phyloP scores from a whole-genome alignment of 176 grass and related monocot genomes.

The Poa annua region DNA sequence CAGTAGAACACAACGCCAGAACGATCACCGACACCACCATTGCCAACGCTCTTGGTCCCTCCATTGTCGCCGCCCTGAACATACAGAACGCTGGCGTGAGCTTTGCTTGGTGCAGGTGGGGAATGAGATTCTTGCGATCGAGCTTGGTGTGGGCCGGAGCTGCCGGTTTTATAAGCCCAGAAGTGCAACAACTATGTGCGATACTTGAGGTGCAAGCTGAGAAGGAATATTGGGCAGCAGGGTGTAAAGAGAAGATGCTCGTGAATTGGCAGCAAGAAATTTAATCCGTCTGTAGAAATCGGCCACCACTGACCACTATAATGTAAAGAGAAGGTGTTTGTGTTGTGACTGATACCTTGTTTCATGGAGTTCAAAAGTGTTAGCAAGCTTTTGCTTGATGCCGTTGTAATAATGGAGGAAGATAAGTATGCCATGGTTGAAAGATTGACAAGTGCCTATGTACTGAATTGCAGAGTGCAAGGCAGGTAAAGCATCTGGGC shows the following conservation, averaged over 20 bases:
- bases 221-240: constrained; percentile 41
- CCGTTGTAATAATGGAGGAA: neutral
- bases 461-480: constrained; percentile 36
- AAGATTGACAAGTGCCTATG: neutral
- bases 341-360: neutral
- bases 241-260: constrained; percentile 60
- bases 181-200: constrained; percentile 42
- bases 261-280: constrained; percentile 37
- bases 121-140: constrained; percentile 47
- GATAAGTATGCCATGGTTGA: neutral
- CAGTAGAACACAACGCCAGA: neutral
- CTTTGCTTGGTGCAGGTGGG: constrained; percentile 42
- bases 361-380: neutral
- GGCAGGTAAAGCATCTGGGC: constrained; percentile 52
- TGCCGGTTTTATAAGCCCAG: constrained; percentile 42
- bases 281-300: neutral
- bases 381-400: constrained; percentile 5
- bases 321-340: too few relatives aligned
- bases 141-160: constrained; percentile 29
- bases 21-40: neutral
- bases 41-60: constrained; percentile 8
- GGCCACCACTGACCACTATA: neutral
- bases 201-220: constrained; percentile 56
- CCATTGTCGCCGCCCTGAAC: constrained; percentile 34
- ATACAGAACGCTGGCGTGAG: neutral